Evolutionary conservation across 768 basidiomycete genomes (phyloP), one percentile per base, ranked within the genome.

Genomic region (Podaxis rugospora): DNA sequence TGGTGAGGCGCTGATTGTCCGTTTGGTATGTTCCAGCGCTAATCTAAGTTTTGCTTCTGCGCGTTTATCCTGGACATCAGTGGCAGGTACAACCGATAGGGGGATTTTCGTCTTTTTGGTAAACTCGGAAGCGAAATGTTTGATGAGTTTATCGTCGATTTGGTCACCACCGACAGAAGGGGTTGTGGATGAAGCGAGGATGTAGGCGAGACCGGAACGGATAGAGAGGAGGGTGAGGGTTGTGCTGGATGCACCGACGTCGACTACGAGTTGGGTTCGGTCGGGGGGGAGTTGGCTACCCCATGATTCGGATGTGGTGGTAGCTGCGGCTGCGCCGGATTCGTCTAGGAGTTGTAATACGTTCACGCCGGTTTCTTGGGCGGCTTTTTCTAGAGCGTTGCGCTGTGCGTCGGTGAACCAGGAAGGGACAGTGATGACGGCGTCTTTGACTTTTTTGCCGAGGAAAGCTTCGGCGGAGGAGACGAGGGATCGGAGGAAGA

Each of bases 71-170:
- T 78, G 76, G 16, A 77, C 65, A 21, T 84, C 78, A 2, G 78
- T 77, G 4, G 88, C 76, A 1, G 78, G 28, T 32, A 32, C 83
- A 14, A 93, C 80, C 7, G 81, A 75, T 46, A 97, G 78, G 0
- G 87, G 76, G 23, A 83, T 83, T 73, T 92, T 93, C 16, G 90
- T 95, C 78, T 97, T 99, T 77, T 98, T 98, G 53, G 91, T 92
- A 74, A 99, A 99, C 65, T 99, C 96, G 70, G 93, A 87, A 56
- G 91, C 87, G 72, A 99, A 97, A 79, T 91, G 92, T 62, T 89
- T 88, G 76, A 97, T 86, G 44, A 98, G 81, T 69, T 87, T 84
- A 62, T 85, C 83, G 74, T 94, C 92, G 67, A 95, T 85, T 62
- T 83, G 80, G 65, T 90, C 83, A 0, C 88, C 91, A 4, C 88